phyloP scores from a whole-genome alignment of 352 stramenopile species.

The Hyaloperonospora brassicae region DNA sequence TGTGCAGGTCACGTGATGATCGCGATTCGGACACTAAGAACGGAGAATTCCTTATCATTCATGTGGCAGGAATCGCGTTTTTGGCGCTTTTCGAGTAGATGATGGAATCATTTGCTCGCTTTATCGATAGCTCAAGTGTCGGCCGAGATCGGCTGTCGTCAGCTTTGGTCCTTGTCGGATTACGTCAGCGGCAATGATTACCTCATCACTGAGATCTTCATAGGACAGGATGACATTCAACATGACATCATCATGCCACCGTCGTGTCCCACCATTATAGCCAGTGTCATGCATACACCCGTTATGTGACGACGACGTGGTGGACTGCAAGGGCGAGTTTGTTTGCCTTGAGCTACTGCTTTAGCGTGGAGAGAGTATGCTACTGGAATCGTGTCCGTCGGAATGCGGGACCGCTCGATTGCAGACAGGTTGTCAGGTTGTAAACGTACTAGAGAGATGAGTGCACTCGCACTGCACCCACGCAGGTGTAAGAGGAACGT shows the following conservation, averaged over 20 bases:
- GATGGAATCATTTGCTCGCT: slow-evolving; percentile 7
- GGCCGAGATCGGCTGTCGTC: slow-evolving; percentile 43
- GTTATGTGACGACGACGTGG: slow-evolving; percentile 71
- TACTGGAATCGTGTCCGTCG: slow-evolving; percentile 64
- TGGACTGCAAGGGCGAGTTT: slow-evolving; percentile 65
- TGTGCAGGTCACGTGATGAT: no score
- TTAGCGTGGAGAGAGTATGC: slow-evolving; percentile 61
- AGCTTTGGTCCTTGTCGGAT: no score
- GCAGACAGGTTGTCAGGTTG: slow-evolving; percentile 74
- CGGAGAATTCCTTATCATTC: no score
- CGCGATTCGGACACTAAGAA: no score
- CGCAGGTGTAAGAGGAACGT: no score
- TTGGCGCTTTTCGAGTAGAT: slow-evolving; percentile 4
- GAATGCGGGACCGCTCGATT: slow-evolving; percentile 64
- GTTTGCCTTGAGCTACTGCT: slow-evolving; percentile 46
- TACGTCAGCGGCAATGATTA: no score
- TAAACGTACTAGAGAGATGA: no score
- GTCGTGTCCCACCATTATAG: slow-evolving; percentile 58
- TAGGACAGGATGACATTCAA: no score
- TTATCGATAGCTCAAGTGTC: slow-evolving; percentile 47
- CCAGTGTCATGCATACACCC: slow-evolving; percentile 60
- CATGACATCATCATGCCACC: slow-evolving; percentile 65
- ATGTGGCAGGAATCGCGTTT: no score
- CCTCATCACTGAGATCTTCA: no score
- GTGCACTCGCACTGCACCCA: no score